Evolutionary conservation across 108 stramenopile genomes (phyloP).

Genomic region (Nitzschia sp.): DNA sequence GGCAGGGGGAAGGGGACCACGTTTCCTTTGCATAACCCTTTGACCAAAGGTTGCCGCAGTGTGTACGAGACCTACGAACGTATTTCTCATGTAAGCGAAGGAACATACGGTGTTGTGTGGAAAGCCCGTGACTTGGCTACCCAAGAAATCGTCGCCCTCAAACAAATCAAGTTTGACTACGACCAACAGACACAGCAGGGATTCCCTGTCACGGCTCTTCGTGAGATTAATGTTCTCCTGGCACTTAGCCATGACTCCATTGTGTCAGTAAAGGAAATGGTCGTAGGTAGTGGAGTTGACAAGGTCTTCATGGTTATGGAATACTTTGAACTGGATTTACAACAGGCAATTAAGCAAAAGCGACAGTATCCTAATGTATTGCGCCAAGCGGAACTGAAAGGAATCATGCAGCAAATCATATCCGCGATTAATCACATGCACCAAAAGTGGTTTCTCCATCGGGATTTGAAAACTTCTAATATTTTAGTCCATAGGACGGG

Average conservation of each 20-base stretch:
- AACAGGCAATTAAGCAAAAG: slow-evolving; percentile 65
- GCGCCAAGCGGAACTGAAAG: slow-evolving; percentile 75
- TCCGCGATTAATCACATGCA: slow-evolving; percentile 79
- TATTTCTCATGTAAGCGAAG: slow-evolving; percentile 78
- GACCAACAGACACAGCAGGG: slow-evolving; percentile 73
- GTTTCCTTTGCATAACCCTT: slow-evolving; percentile 67
- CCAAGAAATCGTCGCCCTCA: slow-evolving; percentile 83
- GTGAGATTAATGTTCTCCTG: slow-evolving; percentile 85
- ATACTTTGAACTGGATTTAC: slow-evolving; percentile 89
- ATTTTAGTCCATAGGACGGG: slow-evolving; percentile 79
- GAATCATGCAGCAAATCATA: slow-evolving; percentile 80
- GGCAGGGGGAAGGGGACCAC: neutral
- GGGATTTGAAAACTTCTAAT: slow-evolving; percentile 92
- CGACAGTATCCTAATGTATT: slow-evolving; percentile 56
- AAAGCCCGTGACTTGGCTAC: slow-evolving; percentile 81
- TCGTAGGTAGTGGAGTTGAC: slow-evolving; percentile 62
- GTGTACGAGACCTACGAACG: slow-evolving; percentile 89
- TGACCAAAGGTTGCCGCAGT: slow-evolving; percentile 77
- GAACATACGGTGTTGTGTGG: slow-evolving; percentile 96
- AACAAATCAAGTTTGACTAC: slow-evolving; percentile 87
- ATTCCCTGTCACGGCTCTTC: slow-evolving; percentile 89
- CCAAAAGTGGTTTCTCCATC: slow-evolving; percentile 79
- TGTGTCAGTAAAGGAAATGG: slow-evolving; percentile 84
- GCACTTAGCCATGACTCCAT: slow-evolving; percentile 82
- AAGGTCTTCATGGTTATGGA: slow-evolving; percentile 95